These are phyloP conservation scores for Pholiota molesta DNA, from an alignment of 768 basidiomycete genomes.

Conservation along the genomic window DNA sequence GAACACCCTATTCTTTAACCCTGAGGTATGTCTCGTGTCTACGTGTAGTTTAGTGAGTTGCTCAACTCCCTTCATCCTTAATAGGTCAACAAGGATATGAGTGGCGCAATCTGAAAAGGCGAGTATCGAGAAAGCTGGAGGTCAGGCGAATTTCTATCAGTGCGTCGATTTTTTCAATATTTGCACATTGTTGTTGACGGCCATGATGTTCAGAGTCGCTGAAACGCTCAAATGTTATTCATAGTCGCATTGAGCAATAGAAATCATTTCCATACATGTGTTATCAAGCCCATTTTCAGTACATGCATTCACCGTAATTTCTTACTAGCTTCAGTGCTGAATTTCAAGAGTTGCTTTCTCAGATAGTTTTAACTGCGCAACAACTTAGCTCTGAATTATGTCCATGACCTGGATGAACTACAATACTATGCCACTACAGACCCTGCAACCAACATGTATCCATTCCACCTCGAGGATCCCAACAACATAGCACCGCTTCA, in stretches of 20 bases:
- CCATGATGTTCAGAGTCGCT: constrained; percentile 49
- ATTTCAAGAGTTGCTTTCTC: not conserved
- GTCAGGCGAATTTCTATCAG: constrained; percentile 56
- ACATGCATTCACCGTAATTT: not conserved
- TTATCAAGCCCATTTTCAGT: not conserved
- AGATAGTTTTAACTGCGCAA: not conserved
- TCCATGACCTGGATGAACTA: not conserved
- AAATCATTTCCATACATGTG: constrained; percentile 5
- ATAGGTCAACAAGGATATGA: constrained; percentile 75
- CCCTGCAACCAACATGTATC: not conserved
- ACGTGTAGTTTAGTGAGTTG: not conserved
- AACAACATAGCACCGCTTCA: not conserved
- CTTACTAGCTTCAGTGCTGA: not conserved
- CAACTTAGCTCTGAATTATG: not conserved
- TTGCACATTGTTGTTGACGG: not conserved
- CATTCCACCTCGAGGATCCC: not conserved
- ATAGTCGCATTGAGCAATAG: constrained; percentile 8
- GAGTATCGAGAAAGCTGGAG: constrained; percentile 54
- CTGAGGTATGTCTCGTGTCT: constrained; percentile 48
- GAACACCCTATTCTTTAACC: constrained; percentile 85
- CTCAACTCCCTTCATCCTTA: not conserved
- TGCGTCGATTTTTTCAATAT: constrained; percentile 29
- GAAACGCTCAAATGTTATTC: constrained; percentile 53
- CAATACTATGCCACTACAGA: not conserved
- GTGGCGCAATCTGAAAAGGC: constrained; percentile 63